Base-by-base conservation (phyloP, 2,329 filamentous ascomycete genomes). In the Leptographium lundbergii region DNA sequence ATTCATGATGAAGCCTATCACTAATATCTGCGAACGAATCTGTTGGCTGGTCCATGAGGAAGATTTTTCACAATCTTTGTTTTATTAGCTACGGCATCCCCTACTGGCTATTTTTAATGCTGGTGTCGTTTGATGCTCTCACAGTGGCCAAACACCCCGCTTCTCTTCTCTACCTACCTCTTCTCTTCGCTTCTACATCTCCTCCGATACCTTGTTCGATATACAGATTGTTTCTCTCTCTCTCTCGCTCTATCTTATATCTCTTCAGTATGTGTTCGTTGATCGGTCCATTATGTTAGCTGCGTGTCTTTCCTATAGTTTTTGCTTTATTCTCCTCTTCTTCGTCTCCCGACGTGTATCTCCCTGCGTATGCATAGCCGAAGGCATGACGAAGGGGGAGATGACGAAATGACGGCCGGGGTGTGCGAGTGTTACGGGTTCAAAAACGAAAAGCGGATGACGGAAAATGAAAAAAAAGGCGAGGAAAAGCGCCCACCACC, bases 21-120 rank as follows among this genome's bases (percentile, higher is more conserved):
- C 72, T 75, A 73, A 75, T 75, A 72, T 71, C 73, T 75, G 73
- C 72, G 67, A 66, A 63, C 65, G 67, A 67, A 68, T 68, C 58
- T 69, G 71, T 75, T 78, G 77, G 77, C 77, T 78, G 77, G 77
- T 74, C 76, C 76, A 79, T 74, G 73, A 67, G 72, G 68, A 67
- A 67, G 68, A 64, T 66, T 65, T 65, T 61, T 56, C 54, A 56
- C 47, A 14, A 14, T 47, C 27, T 47, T 50, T 76, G 72, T 77
- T 70, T 71, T 72, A 71, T 72, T 75, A 75, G 73, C 73, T 75
- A 73, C 71, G 72, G 73, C 72, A 70, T 67, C 69, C 67, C 73
- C 72, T 63, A 66, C 51, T 45, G 52, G 52, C 57, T 62, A 66
- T 65, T 68, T 72, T 71, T 73, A 72, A 72, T 77, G 54, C 53